Percentiles rank a stretch among this genome's conserved stretches.
These are phyloP conservation scores for Fusarium marasasianum DNA, from an alignment of 2,329 filamentous ascomycete species.

Conservation along the genomic window DNA sequence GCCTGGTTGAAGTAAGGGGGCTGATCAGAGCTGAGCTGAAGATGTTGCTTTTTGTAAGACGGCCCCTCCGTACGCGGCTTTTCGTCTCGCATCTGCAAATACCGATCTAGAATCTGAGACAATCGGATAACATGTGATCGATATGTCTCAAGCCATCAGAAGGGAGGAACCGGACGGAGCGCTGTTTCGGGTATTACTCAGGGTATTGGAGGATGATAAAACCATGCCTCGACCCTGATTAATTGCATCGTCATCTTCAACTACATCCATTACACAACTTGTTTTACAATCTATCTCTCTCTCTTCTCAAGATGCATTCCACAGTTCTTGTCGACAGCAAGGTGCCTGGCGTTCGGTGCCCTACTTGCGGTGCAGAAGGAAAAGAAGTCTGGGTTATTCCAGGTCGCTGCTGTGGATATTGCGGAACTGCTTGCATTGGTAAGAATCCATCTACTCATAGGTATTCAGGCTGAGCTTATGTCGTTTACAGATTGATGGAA, in stretches of 20 bases:
- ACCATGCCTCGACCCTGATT: fast-evolving
- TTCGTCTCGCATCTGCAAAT: neutral
- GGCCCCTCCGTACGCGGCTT: neutral
- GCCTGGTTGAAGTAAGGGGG: neutral
- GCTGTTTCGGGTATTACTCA: neutral
- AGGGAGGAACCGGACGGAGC: neutral
- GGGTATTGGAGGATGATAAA: neutral
- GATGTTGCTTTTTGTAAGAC: neutral
- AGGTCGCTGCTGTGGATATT: neutral
- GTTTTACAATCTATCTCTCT: neutral
- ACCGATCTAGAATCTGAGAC: neutral
- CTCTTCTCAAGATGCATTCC: neutral
- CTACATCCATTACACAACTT: no score
- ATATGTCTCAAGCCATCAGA: neutral
- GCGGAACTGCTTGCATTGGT: neutral
- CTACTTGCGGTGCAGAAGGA: neutral
- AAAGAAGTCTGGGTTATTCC: neutral
- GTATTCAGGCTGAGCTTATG: neutral
- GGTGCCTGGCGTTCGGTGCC: neutral
- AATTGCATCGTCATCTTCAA: neutral
- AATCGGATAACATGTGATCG: neutral
- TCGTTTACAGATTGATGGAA: neutral
- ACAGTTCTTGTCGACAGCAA: neutral
- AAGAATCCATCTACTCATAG: fast-evolving
- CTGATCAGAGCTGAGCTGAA: neutral